Evolutionary conservation across 2,329 filamentous ascomycete species (phyloP).

Genomic region (Plectosphaerella cucumerina): DNA sequence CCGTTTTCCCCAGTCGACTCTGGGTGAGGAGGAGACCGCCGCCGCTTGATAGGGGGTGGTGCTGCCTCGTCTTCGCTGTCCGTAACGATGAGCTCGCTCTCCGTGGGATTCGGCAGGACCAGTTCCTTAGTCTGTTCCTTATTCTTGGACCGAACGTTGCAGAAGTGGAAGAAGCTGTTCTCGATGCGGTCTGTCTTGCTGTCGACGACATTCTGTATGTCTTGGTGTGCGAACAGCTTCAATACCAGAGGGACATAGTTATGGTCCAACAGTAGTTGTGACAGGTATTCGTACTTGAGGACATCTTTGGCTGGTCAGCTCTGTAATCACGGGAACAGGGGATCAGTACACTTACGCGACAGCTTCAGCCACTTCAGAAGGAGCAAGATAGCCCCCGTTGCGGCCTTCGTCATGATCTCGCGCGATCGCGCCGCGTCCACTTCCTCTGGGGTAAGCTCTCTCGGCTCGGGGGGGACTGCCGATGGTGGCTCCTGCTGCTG

Average conservation of each 20-base stretch:
- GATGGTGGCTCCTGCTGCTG: slow-evolving; percentile 18
- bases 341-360: slow-evolving; percentile 64
- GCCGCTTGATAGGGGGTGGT: slow-evolving; percentile 74
- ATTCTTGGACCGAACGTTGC: slow-evolving; percentile 60
- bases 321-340: not conserved
- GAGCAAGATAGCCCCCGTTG: slow-evolving; percentile 84
- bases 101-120: slow-evolving; percentile 3
- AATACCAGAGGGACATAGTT: slow-evolving; percentile 91
- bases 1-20: slow-evolving; percentile 19
- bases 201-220: slow-evolving; percentile 85
- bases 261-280: slow-evolving; percentile 87
- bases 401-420: slow-evolving; percentile 86
- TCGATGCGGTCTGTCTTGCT: slow-evolving; percentile 80
- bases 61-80: slow-evolving; percentile 73
- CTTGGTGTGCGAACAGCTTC: slow-evolving; percentile 91
- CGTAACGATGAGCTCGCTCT: slow-evolving; percentile 25
- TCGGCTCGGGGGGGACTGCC: slow-evolving; percentile 26
- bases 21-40: slow-evolving; percentile 40
- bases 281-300: slow-evolving; percentile 92
- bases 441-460: slow-evolving; percentile 64
- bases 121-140: slow-evolving; percentile 29
- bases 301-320: slow-evolving; percentile 57
- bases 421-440: slow-evolving; percentile 75
- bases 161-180: slow-evolving; percentile 88
- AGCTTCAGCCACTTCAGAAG: slow-evolving; percentile 94